Evolutionary conservation across 768 basidiomycete genomes (phyloP).

Genomic region (Leccinellum rugosiceps): DNA sequence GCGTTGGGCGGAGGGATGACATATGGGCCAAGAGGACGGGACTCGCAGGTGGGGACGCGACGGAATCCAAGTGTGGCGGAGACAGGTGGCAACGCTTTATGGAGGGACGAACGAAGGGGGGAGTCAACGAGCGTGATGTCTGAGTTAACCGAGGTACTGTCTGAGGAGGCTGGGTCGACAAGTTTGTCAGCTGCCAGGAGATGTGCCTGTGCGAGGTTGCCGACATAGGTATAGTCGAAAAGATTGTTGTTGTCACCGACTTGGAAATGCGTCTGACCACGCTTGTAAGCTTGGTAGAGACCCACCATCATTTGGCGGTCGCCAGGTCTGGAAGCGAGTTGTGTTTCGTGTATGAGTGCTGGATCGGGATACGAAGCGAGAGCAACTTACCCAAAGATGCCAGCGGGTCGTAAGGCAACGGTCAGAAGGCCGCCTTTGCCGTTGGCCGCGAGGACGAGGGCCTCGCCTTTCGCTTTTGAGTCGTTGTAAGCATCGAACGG

Average conservation of each 20-base stretch:
- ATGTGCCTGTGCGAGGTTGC: constrained; percentile 92
- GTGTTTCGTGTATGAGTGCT: background rate
- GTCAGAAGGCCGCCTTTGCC: constrained; percentile 81
- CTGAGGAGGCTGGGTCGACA: constrained; percentile 41
- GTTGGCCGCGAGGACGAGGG: constrained; percentile 80
- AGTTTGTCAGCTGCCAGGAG: constrained; percentile 91
- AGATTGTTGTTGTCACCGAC: constrained; percentile 92
- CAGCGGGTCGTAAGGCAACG: constrained; percentile 86
- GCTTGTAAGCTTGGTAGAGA: constrained; percentile 74
- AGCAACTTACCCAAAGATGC: constrained; percentile 84
- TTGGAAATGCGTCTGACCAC: constrained; percentile 86
- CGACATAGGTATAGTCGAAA: constrained; percentile 96
- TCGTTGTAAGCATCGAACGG: constrained; percentile 91
- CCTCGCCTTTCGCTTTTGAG: constrained; percentile 88
- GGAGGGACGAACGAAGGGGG: constrained; percentile 41
- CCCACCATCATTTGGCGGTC: constrained; percentile 84
- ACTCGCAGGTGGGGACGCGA: constrained; percentile 73
- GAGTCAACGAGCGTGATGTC: constrained; percentile 40
- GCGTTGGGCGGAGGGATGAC: constrained; percentile 58
- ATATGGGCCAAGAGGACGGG: constrained; percentile 83
- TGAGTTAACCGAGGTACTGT: constrained; percentile 14
- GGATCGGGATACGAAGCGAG: background rate
- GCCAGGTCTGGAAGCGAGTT: constrained; percentile 59
- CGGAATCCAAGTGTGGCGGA: constrained; percentile 59
- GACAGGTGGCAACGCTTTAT: constrained; percentile 56